Conservation (phyloP, 1,284 basidiomycete genomes). For the Prillingera fragicola region DNA sequence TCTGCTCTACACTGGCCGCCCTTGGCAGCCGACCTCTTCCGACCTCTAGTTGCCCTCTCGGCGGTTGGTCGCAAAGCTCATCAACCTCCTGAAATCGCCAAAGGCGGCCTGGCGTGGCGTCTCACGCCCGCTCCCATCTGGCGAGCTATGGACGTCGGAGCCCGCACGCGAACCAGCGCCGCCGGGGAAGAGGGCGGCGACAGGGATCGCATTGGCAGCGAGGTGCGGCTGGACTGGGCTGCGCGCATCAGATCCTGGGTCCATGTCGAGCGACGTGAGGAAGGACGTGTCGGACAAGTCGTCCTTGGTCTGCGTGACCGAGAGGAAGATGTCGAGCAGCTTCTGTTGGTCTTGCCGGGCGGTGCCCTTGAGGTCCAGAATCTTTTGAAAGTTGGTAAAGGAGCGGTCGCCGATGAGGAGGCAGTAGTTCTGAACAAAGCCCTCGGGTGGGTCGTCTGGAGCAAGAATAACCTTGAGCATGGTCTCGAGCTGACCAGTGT, state of each 20-base stretch:
- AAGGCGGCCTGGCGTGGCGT: constrained; percentile 75
- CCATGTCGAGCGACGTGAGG: constrained; percentile 89
- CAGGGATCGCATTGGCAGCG: constrained; percentile 19
- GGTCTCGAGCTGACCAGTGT: constrained; percentile 74
- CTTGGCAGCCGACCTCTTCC: no score
- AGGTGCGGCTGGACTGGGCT: background rate
- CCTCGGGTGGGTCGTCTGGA: constrained; percentile 82
- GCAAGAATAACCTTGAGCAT: constrained; percentile 90
- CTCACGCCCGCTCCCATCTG: constrained; percentile 50
- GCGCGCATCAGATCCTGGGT: constrained; percentile 45
- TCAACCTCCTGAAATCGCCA: constrained; percentile 74
- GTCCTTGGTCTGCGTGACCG: constrained; percentile 78
- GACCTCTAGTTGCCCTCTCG: constrained; percentile 20
- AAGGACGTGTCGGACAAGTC: constrained; percentile 84
- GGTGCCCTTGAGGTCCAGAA: constrained; percentile 91
- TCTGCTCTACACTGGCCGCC: no score
- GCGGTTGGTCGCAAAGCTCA: constrained; percentile 75
- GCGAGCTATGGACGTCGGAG: constrained; percentile 28
- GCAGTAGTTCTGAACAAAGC: constrained; percentile 90
- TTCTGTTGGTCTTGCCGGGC: constrained; percentile 78
- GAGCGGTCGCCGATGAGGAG: constrained; percentile 85
- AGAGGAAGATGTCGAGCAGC: constrained; percentile 83
- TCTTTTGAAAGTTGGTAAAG: constrained; percentile 97
- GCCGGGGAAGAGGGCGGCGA: constrained; percentile 32
- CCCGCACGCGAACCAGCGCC: constrained; percentile 22